phyloP scores from a whole-genome alignment of 2,329 filamentous ascomycete genomes.

The Fusarium lyarnte region DNA sequence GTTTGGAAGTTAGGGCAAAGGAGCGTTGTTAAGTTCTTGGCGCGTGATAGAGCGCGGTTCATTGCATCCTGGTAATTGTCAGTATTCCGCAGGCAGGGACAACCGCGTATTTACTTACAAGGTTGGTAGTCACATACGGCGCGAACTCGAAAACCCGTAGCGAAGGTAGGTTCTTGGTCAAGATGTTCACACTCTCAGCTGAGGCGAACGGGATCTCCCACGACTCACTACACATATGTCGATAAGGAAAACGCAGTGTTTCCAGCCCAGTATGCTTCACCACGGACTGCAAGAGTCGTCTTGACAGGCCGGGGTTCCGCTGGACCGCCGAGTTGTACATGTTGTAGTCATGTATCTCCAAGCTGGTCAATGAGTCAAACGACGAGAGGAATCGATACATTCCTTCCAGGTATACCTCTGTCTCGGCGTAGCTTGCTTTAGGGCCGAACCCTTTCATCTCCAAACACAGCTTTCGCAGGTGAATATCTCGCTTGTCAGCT shows the following conservation, averaged over 20 bases:
- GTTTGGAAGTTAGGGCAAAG: not conserved
- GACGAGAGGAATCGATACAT: constrained; percentile 6
- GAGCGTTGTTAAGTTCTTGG: not conserved
- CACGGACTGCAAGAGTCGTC: not conserved
- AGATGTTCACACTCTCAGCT: fast-evolving
- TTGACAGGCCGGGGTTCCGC: not conserved
- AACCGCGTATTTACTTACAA: too few species aligned
- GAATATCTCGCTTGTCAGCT: not conserved
- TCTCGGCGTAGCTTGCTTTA: fast-evolving
- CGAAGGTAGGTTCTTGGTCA: not conserved
- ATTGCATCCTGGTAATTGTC: too few species aligned
- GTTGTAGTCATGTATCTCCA: not conserved
- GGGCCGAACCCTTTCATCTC: not conserved
- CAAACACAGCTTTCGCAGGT: not conserved
- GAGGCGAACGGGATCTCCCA: not conserved
- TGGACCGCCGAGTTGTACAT: fast-evolving
- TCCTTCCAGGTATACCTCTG: not conserved
- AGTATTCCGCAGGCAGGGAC: too few species aligned
- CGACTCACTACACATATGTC: fast-evolving
- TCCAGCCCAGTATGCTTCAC: not conserved
- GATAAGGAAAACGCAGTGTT: not conserved
- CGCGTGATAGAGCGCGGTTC: not conserved
- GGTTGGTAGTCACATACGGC: too few species aligned
- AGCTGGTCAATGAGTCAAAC: not conserved
- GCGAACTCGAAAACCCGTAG: not conserved